Evolutionary conservation across 176 grass and related monocot species (phyloP), one percentile per base, ranked within the genome.

Genomic region (Lolium rigidum): DNA sequence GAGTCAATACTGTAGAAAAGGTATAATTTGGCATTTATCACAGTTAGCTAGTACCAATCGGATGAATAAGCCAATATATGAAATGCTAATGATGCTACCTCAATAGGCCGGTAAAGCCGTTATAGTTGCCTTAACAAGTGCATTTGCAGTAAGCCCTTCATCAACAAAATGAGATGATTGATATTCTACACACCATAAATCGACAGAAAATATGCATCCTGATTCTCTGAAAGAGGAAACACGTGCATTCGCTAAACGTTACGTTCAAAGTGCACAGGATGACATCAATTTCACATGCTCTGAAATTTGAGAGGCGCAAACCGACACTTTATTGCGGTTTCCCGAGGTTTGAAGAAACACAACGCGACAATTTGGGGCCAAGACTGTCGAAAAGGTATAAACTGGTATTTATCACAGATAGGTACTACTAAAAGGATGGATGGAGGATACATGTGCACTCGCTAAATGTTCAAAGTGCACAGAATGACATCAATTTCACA

Each of bases 91-190:
- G 8, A 46, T 77, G 41, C 31, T 35, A 35, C 67, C 13, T 55
- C 5, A 73, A 20, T 65, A 55, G 9, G 48, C 38, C 3, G 21
- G 41, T 57, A 47, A 85, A 44, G 48, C 21, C 52, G 39, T 31
- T 80, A 13, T 12, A 79, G 65, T 73, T 78, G 31, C 31, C 31
- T 35, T 35, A 35, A 35, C 31, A 35, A 35, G 49, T 75, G 59
- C 50, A 76, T 81, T 59, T 59, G 38, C 54, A 39, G 72, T n/a
- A 39, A 82, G n/a, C 77, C 49, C 58, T 20, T 49, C 48, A 80
- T 49, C 59, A 68, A 67, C 50, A 37, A 82, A 68, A 51, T 62
- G 68, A 81, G 60, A 64, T 64, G 24, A 28, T 64, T 1, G 5
- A 64, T 64, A 63, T 63, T 63, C n/a, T 38, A 50, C 13, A 62